Base-by-base conservation (phyloP, 1,284 basidiomycete species). In the Laetiporus sulphureus region DNA sequence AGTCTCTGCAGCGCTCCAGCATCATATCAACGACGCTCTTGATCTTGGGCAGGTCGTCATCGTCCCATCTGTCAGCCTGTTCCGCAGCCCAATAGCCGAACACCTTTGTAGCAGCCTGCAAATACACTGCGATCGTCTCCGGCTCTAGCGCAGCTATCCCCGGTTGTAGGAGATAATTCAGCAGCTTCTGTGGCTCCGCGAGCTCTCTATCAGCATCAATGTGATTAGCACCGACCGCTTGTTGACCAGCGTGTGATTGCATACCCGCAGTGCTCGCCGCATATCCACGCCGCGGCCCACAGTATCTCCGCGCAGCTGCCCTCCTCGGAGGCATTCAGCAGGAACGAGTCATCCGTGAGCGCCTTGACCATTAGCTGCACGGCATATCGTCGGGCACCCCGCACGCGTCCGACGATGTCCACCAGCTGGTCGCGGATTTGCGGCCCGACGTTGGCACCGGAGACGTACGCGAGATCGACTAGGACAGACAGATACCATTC, bases 401-500 rank as follows among this genome's bases (percentile, higher is more conserved):
- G 73, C 4, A 97, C 93, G 8, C 95, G 75, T 18, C 83, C 84
- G 1, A 83, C 79, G 16, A 99, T 76, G 56, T 98, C 95, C 16
- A 95, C 79, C 3, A 99, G 68, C 54, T 92, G 86, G 50, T 88
- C 80, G 4, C 83, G 74, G 46, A 96, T 83, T 52, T 82, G 75
- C 0, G 65, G 52, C 0, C 91, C 91, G 24, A 95, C 71, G 54
- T 85, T 69, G 34, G 83, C 89, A 32, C 79, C 78, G 33, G 86
- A 85, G 33, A 97, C 75, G 57, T 92, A 90, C 0, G 89, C 80
- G 2, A 99, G 73, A 53, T 96, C 91, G 34, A 96, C 75, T 19
- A 97, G 78, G 3, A 94, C 90, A 6, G 93, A 95, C 20, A 98
- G 71, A 58, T 92, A 96, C 96, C 96, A 99, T 55, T 94, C 86